Evolutionary conservation across 805 yeast species (phyloP), one percentile per base, ranked within the genome.

Genomic region (Saccharomycopsis lassenensis): DNA sequence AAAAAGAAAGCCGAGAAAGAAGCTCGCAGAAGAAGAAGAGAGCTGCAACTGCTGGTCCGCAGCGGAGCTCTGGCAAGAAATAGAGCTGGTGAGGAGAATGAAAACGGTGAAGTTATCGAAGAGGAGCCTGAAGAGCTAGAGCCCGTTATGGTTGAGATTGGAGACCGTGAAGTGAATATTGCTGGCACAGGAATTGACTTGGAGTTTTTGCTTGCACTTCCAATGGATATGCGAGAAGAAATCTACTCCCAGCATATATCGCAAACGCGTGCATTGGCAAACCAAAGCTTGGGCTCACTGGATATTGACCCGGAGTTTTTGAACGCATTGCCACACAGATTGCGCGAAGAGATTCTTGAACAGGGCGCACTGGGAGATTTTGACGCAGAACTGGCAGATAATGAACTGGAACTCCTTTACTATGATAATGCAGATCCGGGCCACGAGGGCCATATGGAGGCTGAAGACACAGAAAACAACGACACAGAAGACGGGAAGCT

Each of bases 111-210:
- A n/a, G 43, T 31, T 11, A 23, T 26, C 4, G 40, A 33, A 10
- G 40, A 39, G 4, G 49, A 39, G 12, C 49, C 48, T 24, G 17
- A 37, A 17, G 18, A 35, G 3, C 33, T 19, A 19, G 67, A 68
- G 11, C 87, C 93, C 0, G 63, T 81, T 0, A 69, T 67, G 61
- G 85, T 87, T 3, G 63, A 63, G 8, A 78, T 87, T 46, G 86
- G 85, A 24, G 93, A 80, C 17, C 58, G 77, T 19, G 75, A 76
- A 34, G 86, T 87, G 24, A 93, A 87, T 51, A 81, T 87, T 24
- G 71, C 87, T 27, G 94, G 91, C 0, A 77, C 94, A 2, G 95
- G 83, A 37, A 84, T 87, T 40, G 96, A 87, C 57, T 94, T 94
- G 0, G 89, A 82, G 46, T 87, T 85, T 52, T 63, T 87, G 42